These are phyloP conservation scores for Trichocladium antarcticum DNA, from an alignment of 495 filamentous ascomycete species.

Conservation along the genomic window DNA sequence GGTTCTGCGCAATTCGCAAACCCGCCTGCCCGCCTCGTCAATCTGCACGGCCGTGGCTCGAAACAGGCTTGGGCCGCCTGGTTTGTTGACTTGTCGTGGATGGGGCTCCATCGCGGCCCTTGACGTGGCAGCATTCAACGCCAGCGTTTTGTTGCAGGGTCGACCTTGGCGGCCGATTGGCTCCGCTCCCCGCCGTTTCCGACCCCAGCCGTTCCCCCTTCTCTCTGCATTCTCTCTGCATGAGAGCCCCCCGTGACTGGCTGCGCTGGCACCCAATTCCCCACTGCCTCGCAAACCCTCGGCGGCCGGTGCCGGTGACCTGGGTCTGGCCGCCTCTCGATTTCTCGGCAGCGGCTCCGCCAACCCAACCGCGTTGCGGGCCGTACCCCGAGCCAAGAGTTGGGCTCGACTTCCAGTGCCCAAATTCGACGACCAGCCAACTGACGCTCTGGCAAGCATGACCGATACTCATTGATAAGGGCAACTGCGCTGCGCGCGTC, in stretches of 20 bases:
- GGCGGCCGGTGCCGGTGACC: slow-evolving; percentile 9
- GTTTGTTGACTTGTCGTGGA: neutral
- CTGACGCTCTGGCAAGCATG: neutral
- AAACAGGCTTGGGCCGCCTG: slow-evolving; percentile 8
- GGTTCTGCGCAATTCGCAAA: neutral
- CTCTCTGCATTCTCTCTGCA: slow-evolving; percentile 1
- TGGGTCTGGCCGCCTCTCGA: slow-evolving; percentile 9
- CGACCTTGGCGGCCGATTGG: slow-evolving; percentile 12
- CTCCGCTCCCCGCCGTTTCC: slow-evolving; percentile 1
- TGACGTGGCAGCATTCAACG: slow-evolving; percentile 25
- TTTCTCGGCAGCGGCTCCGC: slow-evolving; percentile 2
- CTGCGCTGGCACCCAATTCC: slow-evolving; percentile 1
- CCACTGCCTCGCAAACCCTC: neutral
- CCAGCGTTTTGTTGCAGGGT: slow-evolving; percentile 14
- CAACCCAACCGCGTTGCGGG: slow-evolving; percentile 17
- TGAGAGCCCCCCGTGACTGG: neutral
- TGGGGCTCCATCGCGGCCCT: slow-evolving; percentile 11
- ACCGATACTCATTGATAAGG: slow-evolving; percentile 2
- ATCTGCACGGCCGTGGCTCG: neutral
- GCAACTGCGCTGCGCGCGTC: slow-evolving; percentile 2
- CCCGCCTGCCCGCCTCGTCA: neutral
- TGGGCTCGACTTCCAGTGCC: slow-evolving; percentile 13
- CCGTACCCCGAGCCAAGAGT: slow-evolving; percentile 17
- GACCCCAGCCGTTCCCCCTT: neutral
- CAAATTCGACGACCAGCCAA: slow-evolving; percentile 4